Conservation (phyloP, 1,284 basidiomycete species). For the Amylostereum chailletii region DNA sequence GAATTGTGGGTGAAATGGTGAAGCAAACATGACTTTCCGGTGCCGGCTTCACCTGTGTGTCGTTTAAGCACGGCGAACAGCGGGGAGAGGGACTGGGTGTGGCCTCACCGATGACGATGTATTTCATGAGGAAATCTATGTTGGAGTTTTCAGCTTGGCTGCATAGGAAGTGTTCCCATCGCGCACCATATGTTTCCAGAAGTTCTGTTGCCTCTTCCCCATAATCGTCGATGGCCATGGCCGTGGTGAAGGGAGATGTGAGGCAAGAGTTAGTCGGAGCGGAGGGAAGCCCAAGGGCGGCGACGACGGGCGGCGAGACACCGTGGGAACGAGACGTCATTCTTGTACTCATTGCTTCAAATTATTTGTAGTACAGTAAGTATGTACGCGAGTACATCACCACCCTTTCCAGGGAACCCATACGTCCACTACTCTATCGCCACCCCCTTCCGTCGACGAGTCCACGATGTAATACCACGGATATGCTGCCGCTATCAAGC, state of each 20-base stretch:
- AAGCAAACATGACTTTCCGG: slow-evolving; percentile 92
- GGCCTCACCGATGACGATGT: slow-evolving; percentile 83
- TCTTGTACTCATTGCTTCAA: too few relatives aligned
- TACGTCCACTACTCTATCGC: slow-evolving; percentile 62
- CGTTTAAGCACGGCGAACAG: background rate
- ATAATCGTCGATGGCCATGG: slow-evolving; percentile 54
- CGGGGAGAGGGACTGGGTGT: slow-evolving; percentile 1
- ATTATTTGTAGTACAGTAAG: too few relatives aligned
- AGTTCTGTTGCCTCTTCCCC: slow-evolving; percentile 81
- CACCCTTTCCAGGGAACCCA: slow-evolving; percentile 92
- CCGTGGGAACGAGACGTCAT: background rate
- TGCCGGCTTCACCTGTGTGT: slow-evolving; percentile 81
- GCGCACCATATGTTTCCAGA: slow-evolving; percentile 83
- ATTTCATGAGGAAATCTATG: slow-evolving; percentile 94
- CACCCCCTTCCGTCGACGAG: slow-evolving; percentile 33
- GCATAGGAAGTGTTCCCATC: background rate
- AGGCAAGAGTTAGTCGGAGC: slow-evolving; percentile 4
- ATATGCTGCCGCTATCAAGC: slow-evolving; percentile 67
- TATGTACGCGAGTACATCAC: slow-evolving; percentile 26
- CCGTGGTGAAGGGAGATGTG: slow-evolving; percentile 7
- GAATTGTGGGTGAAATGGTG: slow-evolving; percentile 94
- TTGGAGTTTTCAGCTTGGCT: background rate
- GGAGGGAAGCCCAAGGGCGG: background rate
- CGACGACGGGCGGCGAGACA: background rate
- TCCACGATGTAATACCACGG: slow-evolving; percentile 83